phyloP scores from a whole-genome alignment of 2,329 filamentous ascomycete species.

The Chaetothyriales sp. region DNA sequence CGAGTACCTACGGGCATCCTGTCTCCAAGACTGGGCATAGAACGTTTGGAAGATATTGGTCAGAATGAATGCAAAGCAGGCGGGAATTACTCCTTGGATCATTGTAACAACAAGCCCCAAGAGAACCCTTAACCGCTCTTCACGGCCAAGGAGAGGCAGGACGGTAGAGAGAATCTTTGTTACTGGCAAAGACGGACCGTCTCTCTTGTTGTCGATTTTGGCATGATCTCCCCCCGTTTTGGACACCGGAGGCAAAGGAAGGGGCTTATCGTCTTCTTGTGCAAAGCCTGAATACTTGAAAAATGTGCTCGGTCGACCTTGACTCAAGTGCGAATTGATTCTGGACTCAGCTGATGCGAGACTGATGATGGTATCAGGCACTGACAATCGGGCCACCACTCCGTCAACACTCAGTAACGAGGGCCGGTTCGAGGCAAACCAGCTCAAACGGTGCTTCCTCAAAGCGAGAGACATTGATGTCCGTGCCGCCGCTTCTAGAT shows the following conservation, averaged over 20 bases:
- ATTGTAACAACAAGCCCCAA: constrained; percentile 47
- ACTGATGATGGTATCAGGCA: not conserved
- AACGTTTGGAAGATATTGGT: constrained; percentile 58
- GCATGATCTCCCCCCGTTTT: not conserved
- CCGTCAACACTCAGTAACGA: not conserved
- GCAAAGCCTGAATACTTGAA: not conserved
- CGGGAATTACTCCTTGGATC: constrained; percentile 51
- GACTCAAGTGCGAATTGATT: not conserved
- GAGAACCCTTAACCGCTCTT: constrained; percentile 40
- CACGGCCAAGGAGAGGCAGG: constrained; percentile 46
- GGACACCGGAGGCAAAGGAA: constrained; percentile 3
- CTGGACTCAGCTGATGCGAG: not conserved
- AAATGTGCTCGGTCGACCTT: not conserved
- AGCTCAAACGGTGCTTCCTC: not conserved
- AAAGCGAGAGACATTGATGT: not conserved
- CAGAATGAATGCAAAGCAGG: constrained; percentile 62
- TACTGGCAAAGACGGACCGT: constrained; percentile 22
- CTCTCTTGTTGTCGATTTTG: not conserved
- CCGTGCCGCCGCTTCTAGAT: not conserved
- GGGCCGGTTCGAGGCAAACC: not conserved
- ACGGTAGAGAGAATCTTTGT: constrained; percentile 50
- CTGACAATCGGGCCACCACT: not conserved
- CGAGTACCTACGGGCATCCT: constrained; percentile 49
- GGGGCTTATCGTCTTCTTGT: constrained; percentile 3
- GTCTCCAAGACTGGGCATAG: constrained; percentile 38